Conservation (phyloP, 2,329 filamentous ascomycete species). For the Didymella exigua region DNA sequence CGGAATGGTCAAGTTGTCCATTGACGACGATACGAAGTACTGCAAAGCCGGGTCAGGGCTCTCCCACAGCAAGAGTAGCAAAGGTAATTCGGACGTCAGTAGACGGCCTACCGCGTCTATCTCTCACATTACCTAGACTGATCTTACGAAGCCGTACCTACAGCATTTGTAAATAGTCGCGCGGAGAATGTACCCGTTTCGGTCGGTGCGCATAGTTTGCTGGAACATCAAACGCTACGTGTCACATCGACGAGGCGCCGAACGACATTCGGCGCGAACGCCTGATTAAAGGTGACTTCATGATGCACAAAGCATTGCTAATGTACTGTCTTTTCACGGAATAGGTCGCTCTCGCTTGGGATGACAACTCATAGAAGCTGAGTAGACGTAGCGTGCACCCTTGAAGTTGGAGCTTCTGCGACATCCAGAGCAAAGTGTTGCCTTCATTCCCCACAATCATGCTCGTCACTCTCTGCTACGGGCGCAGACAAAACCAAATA, state of each 20-base stretch:
- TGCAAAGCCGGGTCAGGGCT: neutral
- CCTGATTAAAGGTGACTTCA: conserved; percentile 7
- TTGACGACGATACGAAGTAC: neutral
- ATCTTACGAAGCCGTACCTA: neutral
- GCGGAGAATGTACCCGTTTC: neutral
- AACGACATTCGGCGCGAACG: conserved; percentile 4
- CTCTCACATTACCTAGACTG: neutral
- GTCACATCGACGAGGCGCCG: conserved; percentile 10
- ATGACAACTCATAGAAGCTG: too few relatives aligned
- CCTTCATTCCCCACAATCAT: conserved; percentile 1
- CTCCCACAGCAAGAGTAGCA: neutral
- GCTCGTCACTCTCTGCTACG: neutral
- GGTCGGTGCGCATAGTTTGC: neutral
- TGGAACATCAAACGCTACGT: conserved; percentile 1
- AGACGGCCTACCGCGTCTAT: neutral
- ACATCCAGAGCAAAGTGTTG: neutral
- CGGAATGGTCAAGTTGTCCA: neutral
- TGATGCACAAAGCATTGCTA: neutral
- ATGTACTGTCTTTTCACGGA: neutral
- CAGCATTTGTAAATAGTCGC: neutral
- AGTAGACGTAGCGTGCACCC: too few relatives aligned
- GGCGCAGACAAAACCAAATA: neutral
- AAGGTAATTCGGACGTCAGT: neutral
- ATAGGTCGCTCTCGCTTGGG: too few relatives aligned
- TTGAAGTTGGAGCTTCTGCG: neutral